phyloP scores from a whole-genome alignment of 768 basidiomycete genomes.

The Lactarius quietus region DNA sequence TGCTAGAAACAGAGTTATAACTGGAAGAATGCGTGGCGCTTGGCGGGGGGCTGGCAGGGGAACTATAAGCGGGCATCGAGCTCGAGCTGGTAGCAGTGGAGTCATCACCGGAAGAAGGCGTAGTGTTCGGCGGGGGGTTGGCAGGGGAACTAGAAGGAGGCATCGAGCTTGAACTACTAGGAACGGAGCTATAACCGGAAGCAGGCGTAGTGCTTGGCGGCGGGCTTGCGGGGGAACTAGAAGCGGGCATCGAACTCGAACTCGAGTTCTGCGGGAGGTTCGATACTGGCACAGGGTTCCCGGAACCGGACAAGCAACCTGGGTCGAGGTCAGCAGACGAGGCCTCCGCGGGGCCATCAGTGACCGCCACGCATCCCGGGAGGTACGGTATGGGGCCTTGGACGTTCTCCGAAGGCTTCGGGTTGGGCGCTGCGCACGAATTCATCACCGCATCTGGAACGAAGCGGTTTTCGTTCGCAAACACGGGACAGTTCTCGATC shows the following conservation, averaged over 20 bases:
- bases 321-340: not conserved
- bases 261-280: not conserved
- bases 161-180: too few species aligned
- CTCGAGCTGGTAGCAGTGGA: too few species aligned
- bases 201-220: not conserved
- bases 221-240: not conserved
- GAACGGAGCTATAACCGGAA: not conserved
- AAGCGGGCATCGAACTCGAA: not conserved
- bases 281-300: not conserved
- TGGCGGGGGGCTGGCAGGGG: too few species aligned
- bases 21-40: too few species aligned
- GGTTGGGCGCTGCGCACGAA: constrained; percentile 10
- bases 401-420: not conserved
- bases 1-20: too few species aligned
- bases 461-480: constrained; percentile 12
- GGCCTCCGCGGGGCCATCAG: constrained; percentile 6
- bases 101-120: too few species aligned
- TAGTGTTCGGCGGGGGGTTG: too few species aligned
- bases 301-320: not conserved
- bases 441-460: not conserved
- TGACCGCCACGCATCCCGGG: constrained; percentile 19
- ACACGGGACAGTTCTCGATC: constrained; percentile 17
- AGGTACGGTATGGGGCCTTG: not conserved
- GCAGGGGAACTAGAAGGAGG: too few species aligned
- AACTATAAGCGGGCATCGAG: too few species aligned